Base-by-base conservation (phyloP, 2,329 filamentous ascomycete genomes). In the Elsinoe batatas region DNA sequence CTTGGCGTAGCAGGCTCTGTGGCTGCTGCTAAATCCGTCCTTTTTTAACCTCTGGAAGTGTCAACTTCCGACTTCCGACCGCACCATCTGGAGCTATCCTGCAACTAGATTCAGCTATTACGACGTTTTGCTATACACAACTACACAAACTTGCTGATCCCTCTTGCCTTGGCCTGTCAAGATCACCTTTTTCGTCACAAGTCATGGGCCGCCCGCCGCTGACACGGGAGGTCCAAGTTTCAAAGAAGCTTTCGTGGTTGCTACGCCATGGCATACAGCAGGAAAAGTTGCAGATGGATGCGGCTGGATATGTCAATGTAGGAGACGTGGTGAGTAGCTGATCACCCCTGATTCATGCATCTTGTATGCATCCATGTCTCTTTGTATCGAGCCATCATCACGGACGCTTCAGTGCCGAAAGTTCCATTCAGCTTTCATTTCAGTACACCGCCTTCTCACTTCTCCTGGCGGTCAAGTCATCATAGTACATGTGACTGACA, bases 221-320 rank as follows among this genome's bases (percentile, higher is more conserved):
- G 55, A 65, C 72, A 1, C 64, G 74, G 32, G 68, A 74, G 22
- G 70, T 74, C 15, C 68, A 69, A 43, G 70, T 79, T 3, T 78
- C 75, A 6, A 74, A 74, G 61, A 73, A 74, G 38, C 61, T 79
- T n/a, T 60, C 58, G 58, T 77, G 74, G 68, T 68, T 85, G 1
- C 72, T 85, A 30, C 76, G 83, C 22, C 83, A 86, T 67, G 79
- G 78, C 1, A 83, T 82, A 0, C 73, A 76, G 58, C 74, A 76
- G 56, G 82, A 85, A 68, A 78, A 79, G 1, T 67, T 86, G 55
- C 74, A 73, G 60, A 72, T 85, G 59, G 76, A 78, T 56, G 70
- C 71, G 17, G 77, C 79, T 35, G 83, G 83, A 12, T 86, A 81
- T 65, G 76, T 80, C 20, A 79, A 76, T 61, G 76, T 84, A 30